phyloP scores from a whole-genome alignment of 345 rosid genomes.

The Acer saccharum region DNA sequence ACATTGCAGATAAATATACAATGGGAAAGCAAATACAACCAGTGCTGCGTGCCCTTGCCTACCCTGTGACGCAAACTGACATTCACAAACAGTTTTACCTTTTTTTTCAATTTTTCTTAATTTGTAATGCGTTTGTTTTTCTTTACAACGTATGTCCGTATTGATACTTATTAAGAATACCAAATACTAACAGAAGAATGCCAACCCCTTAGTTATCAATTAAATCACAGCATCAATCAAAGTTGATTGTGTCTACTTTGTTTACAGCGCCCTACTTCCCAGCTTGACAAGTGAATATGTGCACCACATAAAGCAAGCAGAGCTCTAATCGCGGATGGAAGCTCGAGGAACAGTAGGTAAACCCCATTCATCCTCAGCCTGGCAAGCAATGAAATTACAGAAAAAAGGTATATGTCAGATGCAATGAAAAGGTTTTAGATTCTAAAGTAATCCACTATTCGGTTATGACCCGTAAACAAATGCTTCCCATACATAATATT shows the following conservation, averaged over 20 bases:
- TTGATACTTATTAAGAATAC: slow-evolving; percentile 11
- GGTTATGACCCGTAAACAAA: not conserved
- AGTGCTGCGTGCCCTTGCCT: not conserved
- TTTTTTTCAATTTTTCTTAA: not conserved
- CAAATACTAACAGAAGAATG: not conserved
- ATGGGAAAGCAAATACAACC: not conserved
- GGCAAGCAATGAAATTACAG: slow-evolving; percentile 24
- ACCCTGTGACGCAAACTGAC: not conserved
- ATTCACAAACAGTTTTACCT: not conserved
- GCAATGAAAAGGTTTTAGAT: not conserved
- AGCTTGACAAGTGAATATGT: not conserved
- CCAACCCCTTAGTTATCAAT: slow-evolving; percentile 15
- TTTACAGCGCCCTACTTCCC: slow-evolving; percentile 22
- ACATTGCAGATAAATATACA: too few relatives aligned
- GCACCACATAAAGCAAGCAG: not conserved
- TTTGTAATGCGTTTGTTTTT: not conserved
- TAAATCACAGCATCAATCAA: slow-evolving; percentile 6
- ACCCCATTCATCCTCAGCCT: slow-evolving; percentile 91
- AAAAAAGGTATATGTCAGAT: not conserved
- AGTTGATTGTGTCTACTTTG: slow-evolving; percentile 25
- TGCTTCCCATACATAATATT: not conserved
- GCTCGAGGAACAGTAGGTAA: slow-evolving; percentile 90
- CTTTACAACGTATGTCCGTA: slow-evolving; percentile 1
- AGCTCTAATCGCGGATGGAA: slow-evolving; percentile 62
- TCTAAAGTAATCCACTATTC: not conserved